phyloP scores from a whole-genome alignment of 345 rosid genomes.

The Eucalyptus caleyi region DNA sequence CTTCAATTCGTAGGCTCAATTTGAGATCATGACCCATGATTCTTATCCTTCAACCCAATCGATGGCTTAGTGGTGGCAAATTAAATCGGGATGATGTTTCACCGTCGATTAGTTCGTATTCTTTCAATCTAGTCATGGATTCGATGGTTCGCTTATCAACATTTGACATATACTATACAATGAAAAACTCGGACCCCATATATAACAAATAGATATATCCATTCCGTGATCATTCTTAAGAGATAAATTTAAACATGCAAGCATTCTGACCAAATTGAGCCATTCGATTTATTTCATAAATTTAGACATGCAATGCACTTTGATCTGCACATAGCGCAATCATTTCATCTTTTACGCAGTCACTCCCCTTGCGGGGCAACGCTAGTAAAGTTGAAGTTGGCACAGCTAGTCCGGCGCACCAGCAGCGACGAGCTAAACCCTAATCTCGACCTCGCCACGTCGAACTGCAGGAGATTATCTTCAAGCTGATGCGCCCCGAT shows the following conservation, averaged over 20 bases:
- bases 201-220: too few species aligned
- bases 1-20: background rate
- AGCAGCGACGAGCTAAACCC: background rate
- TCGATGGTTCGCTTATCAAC: fast-evolving
- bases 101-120: fast-evolving
- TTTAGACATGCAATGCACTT: background rate
- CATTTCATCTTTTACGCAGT: background rate
- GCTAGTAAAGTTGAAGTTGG: background rate
- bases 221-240: fast-evolving
- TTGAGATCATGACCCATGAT: background rate
- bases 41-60: background rate
- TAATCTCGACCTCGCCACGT: background rate
- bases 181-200: too few species aligned
- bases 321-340: background rate
- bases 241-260: background rate
- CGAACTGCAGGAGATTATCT: background rate
- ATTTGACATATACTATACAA: too few species aligned
- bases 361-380: background rate
- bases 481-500: background rate
- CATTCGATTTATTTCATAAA: background rate
- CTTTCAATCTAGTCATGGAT: too few species aligned
- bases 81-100: too few species aligned
- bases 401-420: background rate
- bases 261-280: background rate
- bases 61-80: background rate